phyloP scores from a whole-genome alignment of 163 green algal genomes.

The Chlorella variabilis region DNA sequence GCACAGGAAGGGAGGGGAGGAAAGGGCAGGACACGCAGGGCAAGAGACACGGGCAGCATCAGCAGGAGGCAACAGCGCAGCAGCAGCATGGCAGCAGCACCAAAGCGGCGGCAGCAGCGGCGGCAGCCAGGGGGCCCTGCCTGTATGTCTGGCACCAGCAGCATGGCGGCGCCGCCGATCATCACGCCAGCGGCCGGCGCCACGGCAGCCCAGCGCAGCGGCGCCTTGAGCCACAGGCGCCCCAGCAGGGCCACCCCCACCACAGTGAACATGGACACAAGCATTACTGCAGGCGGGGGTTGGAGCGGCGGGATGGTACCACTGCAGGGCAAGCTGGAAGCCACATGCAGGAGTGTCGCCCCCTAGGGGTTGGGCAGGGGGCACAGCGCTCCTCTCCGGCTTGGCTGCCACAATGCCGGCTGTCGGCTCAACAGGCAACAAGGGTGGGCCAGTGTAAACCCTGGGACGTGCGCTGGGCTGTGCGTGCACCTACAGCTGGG shows the following conservation, averaged over 20 bases:
- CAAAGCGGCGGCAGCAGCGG: not conserved
- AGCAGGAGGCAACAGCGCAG: too few relatives aligned
- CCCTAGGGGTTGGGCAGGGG: too few relatives aligned
- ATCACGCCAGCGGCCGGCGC: conserved; percentile 5
- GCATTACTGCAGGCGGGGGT: conserved; percentile 4
- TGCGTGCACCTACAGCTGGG: not conserved
- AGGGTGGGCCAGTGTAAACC: too few relatives aligned
- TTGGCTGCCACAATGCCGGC: too few relatives aligned
- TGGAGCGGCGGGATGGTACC: not conserved
- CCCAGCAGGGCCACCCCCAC: conserved; percentile 19
- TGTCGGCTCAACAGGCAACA: too few relatives aligned
- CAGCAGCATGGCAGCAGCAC: too few relatives aligned
- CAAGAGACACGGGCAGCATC: too few relatives aligned
- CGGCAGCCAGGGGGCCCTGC: too few relatives aligned
- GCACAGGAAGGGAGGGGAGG: too few relatives aligned
- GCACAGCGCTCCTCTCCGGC: too few relatives aligned
- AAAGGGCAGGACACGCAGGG: too few relatives aligned
- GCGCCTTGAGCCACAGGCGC: conserved; percentile 3
- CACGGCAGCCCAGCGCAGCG: conserved; percentile 1
- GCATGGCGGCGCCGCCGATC: conserved; percentile 18
- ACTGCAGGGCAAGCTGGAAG: not conserved
- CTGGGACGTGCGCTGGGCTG: not conserved
- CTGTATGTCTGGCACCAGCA: conserved; percentile 21
- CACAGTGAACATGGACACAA: conserved; percentile 17
- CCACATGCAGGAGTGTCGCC: not conserved